Evolutionary conservation across 78 protist species (phyloP), one percentile per base, ranked within the genome.

Genomic region (Protostelium mycophagum): DNA sequence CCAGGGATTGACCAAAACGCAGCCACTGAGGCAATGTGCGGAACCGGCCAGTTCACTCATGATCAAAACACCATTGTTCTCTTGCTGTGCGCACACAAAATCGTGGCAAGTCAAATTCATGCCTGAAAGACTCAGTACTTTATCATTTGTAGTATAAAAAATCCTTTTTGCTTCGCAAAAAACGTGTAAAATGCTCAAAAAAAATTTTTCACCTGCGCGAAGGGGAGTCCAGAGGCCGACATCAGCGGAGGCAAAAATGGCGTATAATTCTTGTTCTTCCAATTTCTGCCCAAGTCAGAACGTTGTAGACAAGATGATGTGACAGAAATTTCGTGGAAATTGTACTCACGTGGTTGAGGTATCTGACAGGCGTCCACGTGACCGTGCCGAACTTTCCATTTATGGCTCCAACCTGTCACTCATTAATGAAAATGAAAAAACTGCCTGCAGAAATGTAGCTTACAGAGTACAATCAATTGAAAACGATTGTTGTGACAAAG

Each of bases 131-230:
- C 85, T 63, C 73, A 63, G 73, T 16, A 16, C 16, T 51, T 5
- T 51, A 51, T n/a, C n/a, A n/a, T n/a, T n/a, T n/a, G n/a, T n/a
- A n/a, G n/a, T n/a, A n/a, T n/a, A n/a, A n/a, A n/a, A n/a, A n/a
- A n/a, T n/a, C n/a, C n/a, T n/a, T n/a, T n/a, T n/a, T n/a, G n/a
- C n/a, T n/a, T n/a, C n/a, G n/a, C n/a, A n/a, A n/a, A n/a, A n/a
- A n/a, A n/a, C n/a, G n/a, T n/a, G n/a, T n/a, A n/a, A n/a, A n/a
- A n/a, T n/a, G n/a, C n/a, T n/a, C n/a, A n/a, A 16, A 51, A 25
- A 16, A 16, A 91, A 35, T 29, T 94, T 94, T 96, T 93, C 93
- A 16, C 98, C 98, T 51, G 96, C 98, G 0, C 98, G 90, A 28
- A 97, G 85, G 83, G 98, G 96, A 28, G 98, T 95, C 63, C 96